Evolutionary conservation across 768 basidiomycete genomes (phyloP).

Genomic region (Leccinum olivaceopallidum): DNA sequence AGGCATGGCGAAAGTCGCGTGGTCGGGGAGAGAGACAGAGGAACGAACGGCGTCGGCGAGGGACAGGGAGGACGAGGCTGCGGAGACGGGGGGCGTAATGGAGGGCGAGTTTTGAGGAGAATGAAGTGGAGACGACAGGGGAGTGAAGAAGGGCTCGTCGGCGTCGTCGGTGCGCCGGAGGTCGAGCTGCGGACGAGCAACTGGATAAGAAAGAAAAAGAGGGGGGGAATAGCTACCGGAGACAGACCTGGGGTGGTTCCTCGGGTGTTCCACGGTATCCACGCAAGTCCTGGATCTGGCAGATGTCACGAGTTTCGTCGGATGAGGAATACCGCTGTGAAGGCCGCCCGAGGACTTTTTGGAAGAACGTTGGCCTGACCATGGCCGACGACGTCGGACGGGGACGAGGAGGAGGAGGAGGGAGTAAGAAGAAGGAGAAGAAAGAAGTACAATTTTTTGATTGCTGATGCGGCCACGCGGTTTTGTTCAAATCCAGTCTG

Average conservation of each 20-base stretch:
- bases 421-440: not conserved
- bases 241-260: constrained; percentile 24
- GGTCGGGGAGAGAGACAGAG: constrained; percentile 31
- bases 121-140: constrained; percentile 19
- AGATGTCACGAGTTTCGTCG: constrained; percentile 6
- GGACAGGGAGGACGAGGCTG: constrained; percentile 31
- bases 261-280: constrained; percentile 11
- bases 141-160: constrained; percentile 55
- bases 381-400: constrained; percentile 31
- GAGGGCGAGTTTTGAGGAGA: constrained; percentile 23
- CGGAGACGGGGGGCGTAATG: constrained; percentile 25
- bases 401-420: constrained; percentile 6
- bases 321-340: constrained; percentile 57
- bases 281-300: constrained; percentile 5
- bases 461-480: constrained; percentile 16
- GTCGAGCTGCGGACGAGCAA: constrained; percentile 15
- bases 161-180: constrained; percentile 27
- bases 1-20: constrained; percentile 22
- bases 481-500: constrained; percentile 25
- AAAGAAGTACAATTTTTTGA: constrained; percentile 1
- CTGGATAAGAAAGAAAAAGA: constrained; percentile 6
- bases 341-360: constrained; percentile 61
- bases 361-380: constrained; percentile 58
- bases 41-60: constrained; percentile 38
- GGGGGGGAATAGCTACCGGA: not conserved